Evolutionary conservation across 176 grass and related monocot species (phyloP).

Genomic region (Ananas comosus): DNA sequence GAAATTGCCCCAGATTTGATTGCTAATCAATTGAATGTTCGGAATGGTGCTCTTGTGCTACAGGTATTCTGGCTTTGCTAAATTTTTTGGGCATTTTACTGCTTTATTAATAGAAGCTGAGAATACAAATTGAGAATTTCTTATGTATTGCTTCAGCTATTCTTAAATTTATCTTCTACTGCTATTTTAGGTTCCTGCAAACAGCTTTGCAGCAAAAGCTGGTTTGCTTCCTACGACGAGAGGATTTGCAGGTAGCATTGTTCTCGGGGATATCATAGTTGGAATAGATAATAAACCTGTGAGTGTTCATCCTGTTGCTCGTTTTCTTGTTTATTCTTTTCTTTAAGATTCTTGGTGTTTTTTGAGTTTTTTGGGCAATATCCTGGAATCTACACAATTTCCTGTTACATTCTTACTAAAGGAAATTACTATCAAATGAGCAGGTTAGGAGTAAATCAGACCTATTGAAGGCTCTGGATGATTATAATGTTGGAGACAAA

Average conservation of each 20-base stretch:
- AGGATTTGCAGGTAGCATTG: constrained; percentile 79
- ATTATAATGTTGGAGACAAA: constrained; percentile 57
- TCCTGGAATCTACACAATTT: no score
- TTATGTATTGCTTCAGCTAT: not conserved
- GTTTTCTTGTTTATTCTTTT: not conserved
- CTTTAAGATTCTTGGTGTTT: not conserved
- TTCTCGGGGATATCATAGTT: constrained; percentile 70
- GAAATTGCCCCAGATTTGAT: constrained; percentile 84
- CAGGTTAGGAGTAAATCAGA: constrained; percentile 80
- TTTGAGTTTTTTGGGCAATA: no score
- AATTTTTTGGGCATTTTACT: not conserved
- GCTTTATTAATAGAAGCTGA: not conserved
- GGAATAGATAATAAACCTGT: constrained; percentile 75
- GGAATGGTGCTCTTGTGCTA: constrained; percentile 69
- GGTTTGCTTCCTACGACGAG: constrained; percentile 55
- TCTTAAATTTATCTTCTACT: constrained; percentile 3
- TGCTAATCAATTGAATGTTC: constrained; percentile 89
- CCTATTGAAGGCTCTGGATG: constrained; percentile 68
- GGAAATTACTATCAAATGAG: not conserved
- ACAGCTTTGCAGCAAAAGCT: constrained; percentile 59
- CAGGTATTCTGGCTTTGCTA: constrained; percentile 31
- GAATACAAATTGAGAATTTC: not conserved
- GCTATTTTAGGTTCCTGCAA: constrained; percentile 39
- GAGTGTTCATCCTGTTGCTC: constrained; percentile 24
- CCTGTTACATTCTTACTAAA: not conserved